phyloP scores from a whole-genome alignment of 257 asterid species.

The Petunia secreta region DNA sequence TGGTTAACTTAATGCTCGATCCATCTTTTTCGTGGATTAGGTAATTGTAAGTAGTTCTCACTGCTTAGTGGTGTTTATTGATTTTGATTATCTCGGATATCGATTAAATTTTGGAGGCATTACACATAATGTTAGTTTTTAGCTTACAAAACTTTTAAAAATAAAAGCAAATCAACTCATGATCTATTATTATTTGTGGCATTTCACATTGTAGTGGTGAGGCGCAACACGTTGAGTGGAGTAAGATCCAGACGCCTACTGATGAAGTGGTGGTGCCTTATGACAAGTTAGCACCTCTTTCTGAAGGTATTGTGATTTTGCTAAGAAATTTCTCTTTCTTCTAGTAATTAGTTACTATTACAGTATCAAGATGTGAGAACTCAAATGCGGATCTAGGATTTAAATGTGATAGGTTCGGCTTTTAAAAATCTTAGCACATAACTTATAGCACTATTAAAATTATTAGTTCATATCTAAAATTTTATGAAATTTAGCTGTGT shows the following conservation, averaged over 20 bases:
- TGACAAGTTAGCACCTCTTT: constrained; percentile 68
- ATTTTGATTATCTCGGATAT: neutral
- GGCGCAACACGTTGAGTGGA: constrained; percentile 50
- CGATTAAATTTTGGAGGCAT: neutral
- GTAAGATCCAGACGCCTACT: constrained; percentile 55
- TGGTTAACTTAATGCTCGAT: neutral
- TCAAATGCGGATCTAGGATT: too few relatives aligned
- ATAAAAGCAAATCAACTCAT: neutral
- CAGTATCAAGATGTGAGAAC: neutral
- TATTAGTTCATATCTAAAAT: too few relatives aligned
- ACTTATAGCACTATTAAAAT: too few relatives aligned
- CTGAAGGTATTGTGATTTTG: constrained; percentile 64
- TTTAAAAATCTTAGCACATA: too few relatives aligned
- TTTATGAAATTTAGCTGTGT: too few relatives aligned
- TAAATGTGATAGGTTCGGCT: too few relatives aligned
- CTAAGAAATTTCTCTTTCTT: neutral
- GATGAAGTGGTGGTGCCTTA: constrained; percentile 78
- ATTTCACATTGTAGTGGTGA: constrained; percentile 43
- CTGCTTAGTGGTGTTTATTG: neutral
- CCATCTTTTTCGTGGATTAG: neutral
- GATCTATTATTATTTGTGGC: neutral
- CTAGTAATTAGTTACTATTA: neutral
- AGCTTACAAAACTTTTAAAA: neutral
- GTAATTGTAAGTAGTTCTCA: neutral
- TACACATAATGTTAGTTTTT: neutral